phyloP scores from a whole-genome alignment of 2,329 filamentous ascomycete genomes.

The Fusarium liriodendri region DNA sequence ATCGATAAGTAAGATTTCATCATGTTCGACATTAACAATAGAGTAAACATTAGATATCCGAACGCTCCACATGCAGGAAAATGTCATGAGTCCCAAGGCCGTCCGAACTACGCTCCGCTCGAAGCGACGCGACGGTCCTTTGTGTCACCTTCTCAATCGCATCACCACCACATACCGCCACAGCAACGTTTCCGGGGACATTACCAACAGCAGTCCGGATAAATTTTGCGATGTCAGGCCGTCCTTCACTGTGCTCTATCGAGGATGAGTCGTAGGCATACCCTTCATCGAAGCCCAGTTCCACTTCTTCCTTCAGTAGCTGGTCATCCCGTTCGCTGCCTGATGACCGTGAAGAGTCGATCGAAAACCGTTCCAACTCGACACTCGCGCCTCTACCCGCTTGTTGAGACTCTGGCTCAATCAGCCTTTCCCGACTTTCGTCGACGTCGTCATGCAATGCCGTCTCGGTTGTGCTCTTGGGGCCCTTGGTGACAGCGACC shows the following conservation, averaged over 20 bases:
- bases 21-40: conserved; percentile 8
- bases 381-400: conserved; percentile 17
- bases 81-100: conserved; percentile 24
- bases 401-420: conserved; percentile 22
- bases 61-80: conserved; percentile 38
- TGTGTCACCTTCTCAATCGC: conserved; percentile 35
- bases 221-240: conserved; percentile 39
- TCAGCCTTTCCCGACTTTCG: conserved; percentile 39
- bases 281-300: conserved; percentile 29
- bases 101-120: conserved; percentile 17
- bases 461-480: not conserved
- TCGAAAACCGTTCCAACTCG: conserved; percentile 39
- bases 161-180: conserved; percentile 40
- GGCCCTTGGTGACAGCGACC: conserved; percentile 34
- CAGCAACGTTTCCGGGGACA: conserved; percentile 30
- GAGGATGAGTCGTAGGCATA: conserved; percentile 23
- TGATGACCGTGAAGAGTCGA: conserved; percentile 31
- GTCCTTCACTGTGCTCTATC: conserved; percentile 36
- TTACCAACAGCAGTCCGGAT: conserved; percentile 25
- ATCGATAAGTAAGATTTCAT: not conserved
- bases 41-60: conserved; percentile 25
- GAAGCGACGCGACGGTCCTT: conserved; percentile 26
- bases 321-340: conserved; percentile 34
- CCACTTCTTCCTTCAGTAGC: conserved; percentile 40
- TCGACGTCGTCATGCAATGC: conserved; percentile 13